A percentile compares a stretch with the other conserved stretches of the same genome.
Evolutionary conservation across 1,284 basidiomycete genomes (phyloP).

Genomic region (Cryptococcus sp.): DNA sequence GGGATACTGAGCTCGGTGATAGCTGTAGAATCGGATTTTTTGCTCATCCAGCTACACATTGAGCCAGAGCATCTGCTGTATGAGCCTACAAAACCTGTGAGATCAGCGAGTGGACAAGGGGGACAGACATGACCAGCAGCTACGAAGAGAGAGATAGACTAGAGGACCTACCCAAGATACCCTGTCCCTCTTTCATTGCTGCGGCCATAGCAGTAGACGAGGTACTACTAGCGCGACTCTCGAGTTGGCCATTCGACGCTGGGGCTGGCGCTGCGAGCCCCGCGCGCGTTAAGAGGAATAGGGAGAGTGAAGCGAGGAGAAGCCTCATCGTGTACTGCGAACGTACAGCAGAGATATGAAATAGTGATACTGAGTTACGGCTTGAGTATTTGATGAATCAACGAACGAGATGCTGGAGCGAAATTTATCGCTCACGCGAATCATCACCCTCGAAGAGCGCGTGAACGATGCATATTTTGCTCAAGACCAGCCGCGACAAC

Average conservation of each 20-base stretch:
- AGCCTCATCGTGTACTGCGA: too few relatives aligned
- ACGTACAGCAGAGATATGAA: too few relatives aligned
- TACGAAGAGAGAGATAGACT: background rate
- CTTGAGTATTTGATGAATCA: too few relatives aligned
- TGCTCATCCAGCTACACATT: conserved; percentile 14
- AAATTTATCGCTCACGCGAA: too few relatives aligned
- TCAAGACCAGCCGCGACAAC: too few relatives aligned
- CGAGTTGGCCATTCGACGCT: conserved; percentile 3
- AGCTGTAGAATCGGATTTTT: conserved; percentile 8
- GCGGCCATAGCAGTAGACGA: conserved; percentile 1
- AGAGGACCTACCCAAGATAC: conserved; percentile 9
- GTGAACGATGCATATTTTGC: too few relatives aligned
- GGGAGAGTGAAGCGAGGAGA: background rate
- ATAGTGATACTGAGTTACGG: too few relatives aligned
- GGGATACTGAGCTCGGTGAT: conserved; percentile 16
- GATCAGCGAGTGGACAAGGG: background rate
- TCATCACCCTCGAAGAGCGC: too few relatives aligned
- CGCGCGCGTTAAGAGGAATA: background rate
- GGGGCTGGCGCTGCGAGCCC: conserved; percentile 1
- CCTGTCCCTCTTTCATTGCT: conserved; percentile 7
- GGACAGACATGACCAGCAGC: background rate
- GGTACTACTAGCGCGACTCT: too few relatives aligned
- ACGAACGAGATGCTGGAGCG: too few relatives aligned
- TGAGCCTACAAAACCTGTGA: conserved; percentile 1
- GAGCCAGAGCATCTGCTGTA: conserved; percentile 11